phyloP scores from a whole-genome alignment of 257 asterid genomes.

The Fraxinus pennsylvanica region DNA sequence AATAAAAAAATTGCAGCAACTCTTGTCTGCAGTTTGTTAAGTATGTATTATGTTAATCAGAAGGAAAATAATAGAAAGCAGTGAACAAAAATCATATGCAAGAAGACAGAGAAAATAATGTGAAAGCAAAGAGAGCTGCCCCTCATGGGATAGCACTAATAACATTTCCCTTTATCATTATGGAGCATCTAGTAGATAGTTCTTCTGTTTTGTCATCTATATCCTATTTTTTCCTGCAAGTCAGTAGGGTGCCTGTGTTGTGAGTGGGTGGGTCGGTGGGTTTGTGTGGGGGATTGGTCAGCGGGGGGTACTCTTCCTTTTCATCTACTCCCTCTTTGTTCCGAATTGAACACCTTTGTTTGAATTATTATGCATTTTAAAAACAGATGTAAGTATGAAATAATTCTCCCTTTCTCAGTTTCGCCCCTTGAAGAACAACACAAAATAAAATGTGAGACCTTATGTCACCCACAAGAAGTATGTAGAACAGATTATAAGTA shows the following conservation, averaged over 20 bases:
- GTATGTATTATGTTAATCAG: slow-evolving; percentile 6
- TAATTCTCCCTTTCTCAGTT: too few relatives aligned
- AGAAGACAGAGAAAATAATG: neutral
- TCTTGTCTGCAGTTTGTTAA: slow-evolving; percentile 65
- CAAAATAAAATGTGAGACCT: too few relatives aligned
- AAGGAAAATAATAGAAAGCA: neutral
- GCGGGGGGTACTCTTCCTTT: neutral
- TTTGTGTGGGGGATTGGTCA: too few relatives aligned
- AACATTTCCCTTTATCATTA: neutral
- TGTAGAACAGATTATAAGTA: neutral
- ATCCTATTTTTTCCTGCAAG: neutral
- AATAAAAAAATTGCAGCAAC: slow-evolving; percentile 84
- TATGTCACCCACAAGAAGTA: neutral
- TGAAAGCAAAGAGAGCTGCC: neutral
- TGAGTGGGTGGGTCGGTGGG: neutral
- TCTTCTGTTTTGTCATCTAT: neutral
- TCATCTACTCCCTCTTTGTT: neutral
- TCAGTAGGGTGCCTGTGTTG: neutral
- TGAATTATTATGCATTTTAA: too few relatives aligned
- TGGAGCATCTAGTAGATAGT: neutral
- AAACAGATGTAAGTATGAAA: too few relatives aligned
- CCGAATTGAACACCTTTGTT: neutral
- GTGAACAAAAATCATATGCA: neutral
- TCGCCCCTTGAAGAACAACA: too few relatives aligned
- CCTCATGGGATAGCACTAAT: neutral